A percentile compares a stretch with the other conserved stretches of the same genome.
Conservation (phyloP, 208 protist genomes). For the Lotmaria passim region DNA sequence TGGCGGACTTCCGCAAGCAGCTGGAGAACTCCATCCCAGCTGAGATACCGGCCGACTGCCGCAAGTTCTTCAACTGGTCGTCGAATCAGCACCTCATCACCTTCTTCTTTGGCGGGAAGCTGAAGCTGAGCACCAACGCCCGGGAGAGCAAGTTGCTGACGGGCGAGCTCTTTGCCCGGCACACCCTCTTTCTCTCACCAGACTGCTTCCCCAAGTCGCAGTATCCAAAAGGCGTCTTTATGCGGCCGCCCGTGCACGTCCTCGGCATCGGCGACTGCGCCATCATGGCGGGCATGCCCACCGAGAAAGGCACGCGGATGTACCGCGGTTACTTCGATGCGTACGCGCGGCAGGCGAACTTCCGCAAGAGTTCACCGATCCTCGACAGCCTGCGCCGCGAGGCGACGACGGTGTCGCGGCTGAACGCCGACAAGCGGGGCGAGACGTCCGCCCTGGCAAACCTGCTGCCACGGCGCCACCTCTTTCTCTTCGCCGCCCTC, state of each 20-base stretch:
- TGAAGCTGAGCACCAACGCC: conserved; percentile 87
- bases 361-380: conserved; percentile 86
- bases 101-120: conserved; percentile 91
- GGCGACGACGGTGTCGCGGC: conserved; percentile 71
- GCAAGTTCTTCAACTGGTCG: conserved; percentile 94
- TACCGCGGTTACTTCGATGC: conserved; percentile 89
- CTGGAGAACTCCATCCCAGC: conserved; percentile 78
- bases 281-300: conserved; percentile 69
- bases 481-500: conserved; percentile 85
- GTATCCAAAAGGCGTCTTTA: conserved; percentile 87
- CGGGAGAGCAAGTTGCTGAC: conserved; percentile 81
- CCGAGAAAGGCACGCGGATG: conserved; percentile 83
- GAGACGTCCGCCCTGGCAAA: conserved; percentile 78
- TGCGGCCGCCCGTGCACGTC: conserved; percentile 83
- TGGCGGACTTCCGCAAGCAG: conserved; percentile 60
- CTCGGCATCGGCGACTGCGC: conserved; percentile 87
- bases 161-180: conserved; percentile 81
- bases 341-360: conserved; percentile 84
- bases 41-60: conserved; percentile 85
- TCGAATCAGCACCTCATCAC: conserved; percentile 88
- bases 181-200: conserved; percentile 70
- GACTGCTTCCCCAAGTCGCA: conserved; percentile 36
- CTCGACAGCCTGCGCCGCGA: conserved; percentile 73
- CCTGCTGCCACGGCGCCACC: conserved; percentile 79
- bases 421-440: conserved; percentile 52